Conservation (phyloP, 306 rosid species). For the Canavalia gladiata region DNA sequence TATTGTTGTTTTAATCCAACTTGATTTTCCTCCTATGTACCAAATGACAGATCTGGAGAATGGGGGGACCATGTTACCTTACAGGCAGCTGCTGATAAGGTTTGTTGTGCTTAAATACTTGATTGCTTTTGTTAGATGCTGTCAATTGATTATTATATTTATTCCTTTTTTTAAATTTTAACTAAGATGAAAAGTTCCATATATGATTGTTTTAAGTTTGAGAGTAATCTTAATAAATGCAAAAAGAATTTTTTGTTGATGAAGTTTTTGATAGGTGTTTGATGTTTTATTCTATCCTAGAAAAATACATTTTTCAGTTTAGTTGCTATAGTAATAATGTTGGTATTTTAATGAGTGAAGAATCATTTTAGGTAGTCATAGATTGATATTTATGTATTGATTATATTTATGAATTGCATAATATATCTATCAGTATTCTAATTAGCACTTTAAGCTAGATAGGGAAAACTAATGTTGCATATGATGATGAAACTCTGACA, state of each 20-base stretch:
- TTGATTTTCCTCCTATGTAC: conserved; percentile 40
- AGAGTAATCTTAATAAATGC: neutral
- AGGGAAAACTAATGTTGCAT: neutral
- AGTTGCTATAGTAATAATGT: neutral
- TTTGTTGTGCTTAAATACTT: conserved; percentile 38
- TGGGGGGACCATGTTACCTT: conserved; percentile 91
- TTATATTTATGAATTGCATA: too few relatives aligned
- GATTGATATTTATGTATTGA: neutral
- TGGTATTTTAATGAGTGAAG: neutral
- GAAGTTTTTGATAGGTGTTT: neutral
- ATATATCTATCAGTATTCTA: neutral
- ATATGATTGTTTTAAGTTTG: neutral
- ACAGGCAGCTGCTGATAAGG: conserved; percentile 90
- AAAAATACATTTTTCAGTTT: neutral
- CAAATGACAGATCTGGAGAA: conserved; percentile 71
- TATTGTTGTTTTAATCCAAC: conserved; percentile 23
- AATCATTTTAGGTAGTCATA: neutral
- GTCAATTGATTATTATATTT: neutral
- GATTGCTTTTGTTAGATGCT: neutral
- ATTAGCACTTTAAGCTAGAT: neutral
- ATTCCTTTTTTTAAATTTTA: neutral
- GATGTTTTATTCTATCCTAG: neutral
- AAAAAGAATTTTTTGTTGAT: neutral
- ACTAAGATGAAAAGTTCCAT: neutral
- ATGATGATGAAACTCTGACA: neutral